Conservation (phyloP, 1,284 basidiomycete genomes). For the Termitomyces sp. region DNA sequence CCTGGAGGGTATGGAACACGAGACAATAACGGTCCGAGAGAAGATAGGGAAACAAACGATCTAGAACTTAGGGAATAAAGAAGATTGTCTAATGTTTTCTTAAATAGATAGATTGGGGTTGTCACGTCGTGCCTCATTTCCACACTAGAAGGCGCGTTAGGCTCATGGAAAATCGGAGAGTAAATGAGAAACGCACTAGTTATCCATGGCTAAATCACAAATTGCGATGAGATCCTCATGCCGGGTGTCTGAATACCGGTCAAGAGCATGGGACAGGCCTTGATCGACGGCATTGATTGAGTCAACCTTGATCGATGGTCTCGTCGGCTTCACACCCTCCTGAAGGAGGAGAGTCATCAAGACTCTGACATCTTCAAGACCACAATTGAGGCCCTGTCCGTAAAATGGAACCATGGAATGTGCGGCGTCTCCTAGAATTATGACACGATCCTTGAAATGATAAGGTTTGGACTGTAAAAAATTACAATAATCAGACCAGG, state of each 20-base stretch:
- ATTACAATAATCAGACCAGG: constrained; percentile 23
- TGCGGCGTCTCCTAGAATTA: constrained; percentile 91
- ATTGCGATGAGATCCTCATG: constrained; percentile 90
- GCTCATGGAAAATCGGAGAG: constrained; percentile 16
- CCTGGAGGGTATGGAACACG: constrained; percentile 50
- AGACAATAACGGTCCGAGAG: constrained; percentile 38
- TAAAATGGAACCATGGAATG: constrained; percentile 99
- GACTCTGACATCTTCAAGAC: constrained; percentile 94
- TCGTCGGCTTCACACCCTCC: constrained; percentile 51
- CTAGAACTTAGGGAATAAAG: constrained; percentile 59
- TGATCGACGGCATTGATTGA: constrained; percentile 44
- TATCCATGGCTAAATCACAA: constrained; percentile 86
- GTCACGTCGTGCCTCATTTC: constrained; percentile 95
- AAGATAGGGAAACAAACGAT: constrained; percentile 38
- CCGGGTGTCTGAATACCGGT: constrained; percentile 74
- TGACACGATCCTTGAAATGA: constrained; percentile 83
- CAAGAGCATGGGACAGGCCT: constrained; percentile 62
- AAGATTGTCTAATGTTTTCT: constrained; percentile 76
- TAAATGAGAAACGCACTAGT: constrained; percentile 61
- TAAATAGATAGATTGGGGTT: constrained; percentile 75
- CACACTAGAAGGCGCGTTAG: constrained; percentile 43
- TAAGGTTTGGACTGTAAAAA: constrained; percentile 72
- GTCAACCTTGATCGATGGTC: constrained; percentile 25
- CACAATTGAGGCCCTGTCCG: constrained; percentile 97
- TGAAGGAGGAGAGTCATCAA: constrained; percentile 73